Conservation (phyloP, 2,329 filamentous ascomycete species). For the Colletotrichum neosansevieriae region DNA sequence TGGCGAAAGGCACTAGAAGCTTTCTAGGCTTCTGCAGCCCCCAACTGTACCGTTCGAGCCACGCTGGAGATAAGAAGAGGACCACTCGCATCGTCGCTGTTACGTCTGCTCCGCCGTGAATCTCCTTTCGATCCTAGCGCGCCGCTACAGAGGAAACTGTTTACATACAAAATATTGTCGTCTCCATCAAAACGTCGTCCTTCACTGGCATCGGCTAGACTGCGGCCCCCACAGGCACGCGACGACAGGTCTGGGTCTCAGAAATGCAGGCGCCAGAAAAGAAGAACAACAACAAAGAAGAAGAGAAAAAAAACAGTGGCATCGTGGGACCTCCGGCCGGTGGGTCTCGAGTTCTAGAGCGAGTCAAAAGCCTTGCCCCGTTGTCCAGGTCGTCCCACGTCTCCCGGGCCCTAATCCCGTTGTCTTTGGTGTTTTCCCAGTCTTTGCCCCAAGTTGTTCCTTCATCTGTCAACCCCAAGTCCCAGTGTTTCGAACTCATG, state of each 20-base stretch:
- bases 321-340: background rate
- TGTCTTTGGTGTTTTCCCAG: slow-evolving; percentile 12
- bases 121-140: slow-evolving; percentile 28
- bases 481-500: slow-evolving; percentile 14
- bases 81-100: slow-evolving; percentile 16
- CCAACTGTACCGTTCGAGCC: background rate
- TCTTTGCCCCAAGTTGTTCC: background rate
- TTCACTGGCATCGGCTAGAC: background rate
- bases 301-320: background rate
- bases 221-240: slow-evolving; percentile 34
- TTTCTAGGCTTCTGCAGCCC: background rate
- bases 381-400: slow-evolving; percentile 29
- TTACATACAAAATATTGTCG: slow-evolving; percentile 35
- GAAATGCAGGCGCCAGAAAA: background rate
- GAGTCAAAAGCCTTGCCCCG: slow-evolving; percentile 37
- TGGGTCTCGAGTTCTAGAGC: slow-evolving; percentile 32
- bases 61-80: background rate
- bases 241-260: slow-evolving; percentile 21
- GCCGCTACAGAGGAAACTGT: slow-evolving; percentile 18
- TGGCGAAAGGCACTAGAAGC: too few species aligned
- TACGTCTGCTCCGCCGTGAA: slow-evolving; percentile 26
- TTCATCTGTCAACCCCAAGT: slow-evolving; percentile 1
- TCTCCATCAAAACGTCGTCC: slow-evolving; percentile 28
- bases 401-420: slow-evolving; percentile 3
- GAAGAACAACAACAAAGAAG: background rate